Conservation (phyloP, 768 basidiomycete species). For the Scleroderma bovista region DNA sequence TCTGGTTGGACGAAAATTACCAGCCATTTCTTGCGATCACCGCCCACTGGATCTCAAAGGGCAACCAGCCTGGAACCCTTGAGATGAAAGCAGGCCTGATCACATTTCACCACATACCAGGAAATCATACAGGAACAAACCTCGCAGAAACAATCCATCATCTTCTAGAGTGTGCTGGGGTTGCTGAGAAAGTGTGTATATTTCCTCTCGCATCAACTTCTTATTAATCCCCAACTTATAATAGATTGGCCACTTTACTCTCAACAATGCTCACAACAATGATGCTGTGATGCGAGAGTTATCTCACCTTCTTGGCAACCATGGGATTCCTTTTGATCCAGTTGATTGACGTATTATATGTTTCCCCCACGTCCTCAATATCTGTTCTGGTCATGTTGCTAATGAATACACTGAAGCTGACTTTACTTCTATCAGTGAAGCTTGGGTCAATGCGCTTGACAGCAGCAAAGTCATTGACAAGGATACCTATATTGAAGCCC, state of each 20-base stretch:
- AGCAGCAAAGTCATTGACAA: background rate
- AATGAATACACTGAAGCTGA: no score
- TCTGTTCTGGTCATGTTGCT: no score
- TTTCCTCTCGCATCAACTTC: background rate
- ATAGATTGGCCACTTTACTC: no score
- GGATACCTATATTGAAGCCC: background rate
- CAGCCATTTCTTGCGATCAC: background rate
- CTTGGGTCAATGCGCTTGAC: background rate
- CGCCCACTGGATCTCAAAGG: background rate
- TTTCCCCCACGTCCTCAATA: no score
- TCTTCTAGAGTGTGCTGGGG: background rate
- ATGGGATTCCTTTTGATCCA: no score
- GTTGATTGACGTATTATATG: no score
- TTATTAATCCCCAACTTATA: no score
- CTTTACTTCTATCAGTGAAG: no score
- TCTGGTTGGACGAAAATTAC: background rate
- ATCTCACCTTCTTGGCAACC: no score
- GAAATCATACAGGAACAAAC: slow-evolving; percentile 9
- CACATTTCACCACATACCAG: slow-evolving; percentile 11
- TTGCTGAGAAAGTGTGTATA: background rate
- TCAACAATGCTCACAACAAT: no score
- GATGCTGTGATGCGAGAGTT: no score
- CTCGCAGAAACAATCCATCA: background rate
- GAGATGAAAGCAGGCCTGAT: slow-evolving; percentile 7
- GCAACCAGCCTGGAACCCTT: background rate